Evolutionary conservation across 768 basidiomycete species (phyloP), one percentile per base, ranked within the genome.

Genomic region (Suillus bovinus): DNA sequence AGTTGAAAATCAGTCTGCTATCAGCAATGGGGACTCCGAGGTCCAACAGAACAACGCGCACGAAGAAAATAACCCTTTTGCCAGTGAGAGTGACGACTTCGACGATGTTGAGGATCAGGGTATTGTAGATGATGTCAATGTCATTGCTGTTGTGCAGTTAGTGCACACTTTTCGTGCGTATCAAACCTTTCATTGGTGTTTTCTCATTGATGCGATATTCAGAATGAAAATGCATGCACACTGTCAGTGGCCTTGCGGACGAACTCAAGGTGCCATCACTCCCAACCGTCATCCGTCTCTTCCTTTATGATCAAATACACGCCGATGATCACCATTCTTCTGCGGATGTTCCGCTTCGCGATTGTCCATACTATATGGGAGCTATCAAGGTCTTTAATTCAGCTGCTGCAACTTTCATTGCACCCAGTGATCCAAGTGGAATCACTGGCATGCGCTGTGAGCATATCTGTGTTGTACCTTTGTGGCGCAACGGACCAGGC

Each of bases 391-490:
- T 60, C 22, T 60, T 39, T 31, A 16, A 59, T 39, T 61, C 50
- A 27, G 62, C 62, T 17, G 27, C 41, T 10, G 44, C 59, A 14
- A 61, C 59, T 17, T 63, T 61, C 38, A 61, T 41, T 22, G 58
- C 61, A n/a, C 64, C 64, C 5, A 65, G 64, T 54, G 61, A 65
- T 38, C 55, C 46, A 5, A 55, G 50, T 22, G 47, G 64, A 16
- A 58, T 50, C 17, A 34, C 57, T 24, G 61, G 61, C 29, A 69
- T 67, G 71, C 63, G 53, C 27, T 62, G 64, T 8, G 66, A 72
- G 58, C 58, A 62, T 14, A 69, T 71, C n/a, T 56, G 63, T 10
- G 54, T 64, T n/a, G 64, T 61, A 9, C 68, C 68, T 9, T 63
- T 61, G 4, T 72, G 71, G 68, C 49, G 57, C 22, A 54, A 53